Evolutionary conservation across 306 rosid genomes (phyloP), one percentile per base, ranked within the genome.

Genomic region (Hylodesmum podocarpum): DNA sequence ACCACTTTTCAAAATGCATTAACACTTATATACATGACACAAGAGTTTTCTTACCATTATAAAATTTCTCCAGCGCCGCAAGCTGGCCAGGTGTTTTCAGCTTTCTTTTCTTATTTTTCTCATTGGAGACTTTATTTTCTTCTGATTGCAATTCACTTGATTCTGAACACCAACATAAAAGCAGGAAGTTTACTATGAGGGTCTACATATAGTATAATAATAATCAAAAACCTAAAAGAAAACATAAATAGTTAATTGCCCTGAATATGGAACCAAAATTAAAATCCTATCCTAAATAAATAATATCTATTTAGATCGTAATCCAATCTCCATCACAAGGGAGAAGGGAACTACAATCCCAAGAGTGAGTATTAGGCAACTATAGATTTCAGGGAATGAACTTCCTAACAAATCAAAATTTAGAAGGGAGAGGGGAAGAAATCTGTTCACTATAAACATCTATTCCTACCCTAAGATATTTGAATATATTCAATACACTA

Each of bases 41-140:
- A 77, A 22, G 77, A 47, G 65, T 49, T 65, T 5, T 27, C 84
- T 57, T 84, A 95, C 99, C 99, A 57, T 85, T 83, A 82, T 95
- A 95, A 81, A 90, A 92, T 49, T 80, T 87, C 86, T 95, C 99
- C 87, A 95, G 81, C 73, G 89, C 97, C 77, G 28, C 79, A 79
- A 92, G 75, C 83, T 95, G 99, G 66, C 91, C 64, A 4, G 96
- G 97, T 79, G 97, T 89, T 87, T 95, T 95, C 70, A 90, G 96
- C 84, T 82, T 88, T 78, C 99, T 88, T 87, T 89, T 95, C 86
- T 77, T 82, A 73, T 78, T 86, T 70, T 89, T 92, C 82, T 92
- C 97, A 29, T 54, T 58, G 44, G 85, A 88, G 66, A 36, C 87
- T 83, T 89, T 92, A 37, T 90, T 94, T 70, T 90, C 96, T 81